Evolutionary conservation across 306 rosid species (phyloP).

Genomic region (Acacia melanoxylon): DNA sequence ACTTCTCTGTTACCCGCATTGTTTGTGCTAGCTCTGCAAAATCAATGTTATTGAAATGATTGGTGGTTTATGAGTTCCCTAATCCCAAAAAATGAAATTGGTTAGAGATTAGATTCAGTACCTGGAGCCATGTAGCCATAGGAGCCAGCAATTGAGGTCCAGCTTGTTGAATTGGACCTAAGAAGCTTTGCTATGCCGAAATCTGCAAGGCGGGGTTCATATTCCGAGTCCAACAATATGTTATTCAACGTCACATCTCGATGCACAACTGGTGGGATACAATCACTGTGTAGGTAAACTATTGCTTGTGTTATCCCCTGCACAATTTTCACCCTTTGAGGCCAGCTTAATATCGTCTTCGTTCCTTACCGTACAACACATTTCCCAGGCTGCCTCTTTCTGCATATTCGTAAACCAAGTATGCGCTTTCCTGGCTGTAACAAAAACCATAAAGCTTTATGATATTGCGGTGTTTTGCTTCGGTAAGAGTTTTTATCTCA

Average conservation of each 20-base stretch:
- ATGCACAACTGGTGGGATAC: conserved; percentile 60
- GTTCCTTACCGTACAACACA: conserved; percentile 52
- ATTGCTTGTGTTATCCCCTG: conserved; percentile 70
- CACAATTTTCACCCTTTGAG: conserved; percentile 51
- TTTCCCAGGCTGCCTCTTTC: conserved; percentile 55
- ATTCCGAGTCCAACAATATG: conserved; percentile 52
- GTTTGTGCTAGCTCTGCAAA: conserved; percentile 67
- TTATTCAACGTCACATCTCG: conserved; percentile 65
- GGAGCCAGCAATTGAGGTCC: conserved; percentile 71
- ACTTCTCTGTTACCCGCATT: conserved; percentile 51
- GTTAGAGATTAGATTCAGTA: conserved; percentile 9
- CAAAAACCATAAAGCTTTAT: conserved; percentile 68
- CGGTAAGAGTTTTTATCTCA: conserved; percentile 62
- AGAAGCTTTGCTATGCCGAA: conserved; percentile 69
- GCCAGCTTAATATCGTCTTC: conserved; percentile 46
- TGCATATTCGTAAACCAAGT: conserved; percentile 60
- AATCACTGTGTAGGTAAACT: conserved; percentile 63
- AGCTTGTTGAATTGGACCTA: conserved; percentile 42
- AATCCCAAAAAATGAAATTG: not conserved
- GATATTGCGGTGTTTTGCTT: conserved; percentile 70
- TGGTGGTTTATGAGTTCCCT: not conserved
- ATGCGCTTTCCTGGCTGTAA: conserved; percentile 44
- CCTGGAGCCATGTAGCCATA: conserved; percentile 92
- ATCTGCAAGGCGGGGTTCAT: conserved; percentile 65
- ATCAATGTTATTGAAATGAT: not conserved